Evolutionary conservation across 495 filamentous ascomycete species (phyloP).

Genomic region (Hamigera avellanea): DNA sequence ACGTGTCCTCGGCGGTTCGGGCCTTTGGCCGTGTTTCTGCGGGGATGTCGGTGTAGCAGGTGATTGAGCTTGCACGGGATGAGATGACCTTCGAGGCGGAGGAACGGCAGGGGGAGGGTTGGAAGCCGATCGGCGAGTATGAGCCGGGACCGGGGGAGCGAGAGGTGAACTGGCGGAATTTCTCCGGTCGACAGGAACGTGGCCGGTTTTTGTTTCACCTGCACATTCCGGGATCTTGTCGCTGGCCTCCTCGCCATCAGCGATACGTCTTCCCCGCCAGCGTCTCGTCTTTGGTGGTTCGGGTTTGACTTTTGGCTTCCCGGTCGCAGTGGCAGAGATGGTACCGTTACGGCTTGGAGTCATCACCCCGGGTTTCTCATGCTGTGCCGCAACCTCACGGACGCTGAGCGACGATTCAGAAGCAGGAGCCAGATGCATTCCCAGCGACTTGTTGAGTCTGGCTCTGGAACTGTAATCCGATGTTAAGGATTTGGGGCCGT

Average conservation of each 20-base stretch:
- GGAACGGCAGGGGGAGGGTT: constrained; percentile 30
- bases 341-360: constrained; percentile 58
- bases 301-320: constrained; percentile 27
- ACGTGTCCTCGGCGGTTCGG: constrained; percentile 27
- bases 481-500: neutral
- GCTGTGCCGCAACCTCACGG: constrained; percentile 64
- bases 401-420: constrained; percentile 49
- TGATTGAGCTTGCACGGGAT: neutral
- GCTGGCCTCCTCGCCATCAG: constrained; percentile 15
- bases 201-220: too few relatives aligned
- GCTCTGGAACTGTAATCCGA: constrained; percentile 6
- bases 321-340: constrained; percentile 9
- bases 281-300: constrained; percentile 34
- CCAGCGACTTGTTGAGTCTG: constrained; percentile 23
- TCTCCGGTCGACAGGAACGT: too few relatives aligned
- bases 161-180: constrained; percentile 3
- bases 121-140: constrained; percentile 24
- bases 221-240: neutral
- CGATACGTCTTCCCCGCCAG: constrained; percentile 25
- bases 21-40: constrained; percentile 18
- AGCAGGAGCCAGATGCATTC: constrained; percentile 37
- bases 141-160: constrained; percentile 11
- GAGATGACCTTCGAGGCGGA: constrained; percentile 24
- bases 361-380: constrained; percentile 74
- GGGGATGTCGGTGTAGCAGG: neutral